A percentile compares a stretch with the other conserved stretches of the same genome.
These are phyloP conservation scores for Phytophthora citricola DNA, from an alignment of 352 stramenopile species.

Conservation along the genomic window DNA sequence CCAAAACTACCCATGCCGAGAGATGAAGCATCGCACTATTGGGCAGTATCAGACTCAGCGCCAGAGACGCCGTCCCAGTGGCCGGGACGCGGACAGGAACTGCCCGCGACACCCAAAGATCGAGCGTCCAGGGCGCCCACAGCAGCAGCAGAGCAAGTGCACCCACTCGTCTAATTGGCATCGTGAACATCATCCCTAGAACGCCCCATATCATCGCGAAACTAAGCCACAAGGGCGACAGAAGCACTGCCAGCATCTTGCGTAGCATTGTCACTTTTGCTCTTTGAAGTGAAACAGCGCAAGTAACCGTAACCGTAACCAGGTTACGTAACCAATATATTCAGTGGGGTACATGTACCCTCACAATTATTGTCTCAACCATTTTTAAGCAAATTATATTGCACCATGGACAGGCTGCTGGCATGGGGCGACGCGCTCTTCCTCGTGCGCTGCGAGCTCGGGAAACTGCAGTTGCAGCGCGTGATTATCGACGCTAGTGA, in stretches of 20 bases:
- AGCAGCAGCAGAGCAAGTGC: slow-evolving; percentile 19
- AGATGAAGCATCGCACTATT: slow-evolving; percentile 28
- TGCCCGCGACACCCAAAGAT: slow-evolving; percentile 13
- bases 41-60: slow-evolving; percentile 19
- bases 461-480: slow-evolving; percentile 32
- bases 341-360: no score
- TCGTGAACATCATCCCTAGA: slow-evolving; percentile 29
- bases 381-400: background rate
- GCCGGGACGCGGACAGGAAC: slow-evolving; percentile 18
- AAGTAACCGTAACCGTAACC: background rate
- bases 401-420: slow-evolving; percentile 31
- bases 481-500: slow-evolving; percentile 20
- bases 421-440: slow-evolving; percentile 39
- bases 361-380: no score
- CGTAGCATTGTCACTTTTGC: slow-evolving; percentile 3
- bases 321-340: background rate
- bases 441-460: slow-evolving; percentile 30
- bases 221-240: slow-evolving; percentile 25
- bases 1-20: slow-evolving; percentile 19
- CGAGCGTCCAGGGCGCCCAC: slow-evolving; percentile 26
- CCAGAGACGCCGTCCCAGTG: slow-evolving; percentile 12
- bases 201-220: slow-evolving; percentile 18
- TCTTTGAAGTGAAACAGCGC: slow-evolving; percentile 7
- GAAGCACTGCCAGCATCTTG: slow-evolving; percentile 17
- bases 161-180: slow-evolving; percentile 9